Conservation (phyloP, 2,329 filamentous ascomycete genomes). For the Triangularia verruculosa region DNA sequence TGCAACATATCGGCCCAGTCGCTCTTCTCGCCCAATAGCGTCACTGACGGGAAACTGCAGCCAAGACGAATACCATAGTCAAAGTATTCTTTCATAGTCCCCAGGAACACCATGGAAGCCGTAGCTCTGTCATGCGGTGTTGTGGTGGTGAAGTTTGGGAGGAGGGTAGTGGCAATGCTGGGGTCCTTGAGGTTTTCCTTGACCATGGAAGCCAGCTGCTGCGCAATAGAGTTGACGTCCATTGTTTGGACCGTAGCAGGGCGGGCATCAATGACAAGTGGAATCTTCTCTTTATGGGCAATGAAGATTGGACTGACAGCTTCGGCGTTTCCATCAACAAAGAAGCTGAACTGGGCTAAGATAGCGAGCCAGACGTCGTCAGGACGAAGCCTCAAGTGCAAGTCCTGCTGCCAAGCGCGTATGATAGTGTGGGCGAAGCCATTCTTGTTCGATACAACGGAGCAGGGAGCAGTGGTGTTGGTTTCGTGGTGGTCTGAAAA, state of each 20-base stretch:
- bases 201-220: conserved; percentile 13
- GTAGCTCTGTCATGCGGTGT: conserved; percentile 38
- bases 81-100: conserved; percentile 43
- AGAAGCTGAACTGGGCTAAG: conserved; percentile 43
- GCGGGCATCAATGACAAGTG: conserved; percentile 38
- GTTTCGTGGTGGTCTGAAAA: no score
- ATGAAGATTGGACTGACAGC: conserved; percentile 43
- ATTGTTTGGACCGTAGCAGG: background rate
- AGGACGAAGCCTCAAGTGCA: conserved; percentile 44
- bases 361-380: conserved; percentile 52
- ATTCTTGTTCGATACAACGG: conserved; percentile 10
- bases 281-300: conserved; percentile 37
- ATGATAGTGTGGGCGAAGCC: conserved; percentile 36
- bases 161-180: conserved; percentile 27
- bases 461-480: no score
- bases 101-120: conserved; percentile 43
- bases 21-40: conserved; percentile 40
- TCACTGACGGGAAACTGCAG: conserved; percentile 48
- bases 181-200: conserved; percentile 8
- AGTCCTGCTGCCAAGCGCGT: conserved; percentile 39
- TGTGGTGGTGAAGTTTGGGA: conserved; percentile 45
- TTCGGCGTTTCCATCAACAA: conserved; percentile 45
- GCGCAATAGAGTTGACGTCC: conserved; percentile 35
- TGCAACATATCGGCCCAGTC: conserved; percentile 39
- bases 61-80: conserved; percentile 28